Conservation (phyloP, 228 moss, liverwort and hornwort species). For the Sphagnum magellanicum region DNA sequence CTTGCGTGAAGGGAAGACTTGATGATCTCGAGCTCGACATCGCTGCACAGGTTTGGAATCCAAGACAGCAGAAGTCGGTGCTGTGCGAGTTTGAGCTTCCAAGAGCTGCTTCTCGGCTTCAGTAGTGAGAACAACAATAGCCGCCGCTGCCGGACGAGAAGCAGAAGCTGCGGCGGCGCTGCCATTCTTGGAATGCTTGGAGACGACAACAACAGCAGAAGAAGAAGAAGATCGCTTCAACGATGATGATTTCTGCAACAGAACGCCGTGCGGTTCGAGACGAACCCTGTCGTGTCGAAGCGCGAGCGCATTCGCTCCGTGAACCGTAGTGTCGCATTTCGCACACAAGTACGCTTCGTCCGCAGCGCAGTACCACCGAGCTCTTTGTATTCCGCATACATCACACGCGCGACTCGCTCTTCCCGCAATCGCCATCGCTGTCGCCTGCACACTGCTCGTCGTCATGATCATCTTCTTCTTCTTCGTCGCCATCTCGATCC, state of each 20-base stretch:
- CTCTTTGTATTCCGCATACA: constrained; percentile 44
- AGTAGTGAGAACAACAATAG: too few relatives aligned
- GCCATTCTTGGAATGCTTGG: not conserved
- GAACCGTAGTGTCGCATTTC: constrained; percentile 48
- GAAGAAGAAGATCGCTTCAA: not conserved
- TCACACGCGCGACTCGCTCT: constrained; percentile 46
- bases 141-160: too few relatives aligned
- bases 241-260: not conserved
- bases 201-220: not conserved
- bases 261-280: constrained; percentile 8
- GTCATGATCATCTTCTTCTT: too few relatives aligned
- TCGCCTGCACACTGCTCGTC: constrained; percentile 8
- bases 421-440: constrained; percentile 59
- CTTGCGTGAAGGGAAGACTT: constrained; percentile 37
- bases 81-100: too few relatives aligned
- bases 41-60: not conserved
- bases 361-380: constrained; percentile 47
- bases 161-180: not conserved
- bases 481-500: too few relatives aligned
- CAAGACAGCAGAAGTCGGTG: too few relatives aligned
- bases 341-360: constrained; percentile 48
- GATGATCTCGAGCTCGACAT: not conserved
- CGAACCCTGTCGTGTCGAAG: constrained; percentile 46
- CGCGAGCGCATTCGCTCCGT: constrained; percentile 48
- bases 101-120: too few relatives aligned